Evolutionary conservation across 2,329 filamentous ascomycete genomes (phyloP), one percentile per base, ranked within the genome.

Genomic region (Aspergillus transmontanensis): DNA sequence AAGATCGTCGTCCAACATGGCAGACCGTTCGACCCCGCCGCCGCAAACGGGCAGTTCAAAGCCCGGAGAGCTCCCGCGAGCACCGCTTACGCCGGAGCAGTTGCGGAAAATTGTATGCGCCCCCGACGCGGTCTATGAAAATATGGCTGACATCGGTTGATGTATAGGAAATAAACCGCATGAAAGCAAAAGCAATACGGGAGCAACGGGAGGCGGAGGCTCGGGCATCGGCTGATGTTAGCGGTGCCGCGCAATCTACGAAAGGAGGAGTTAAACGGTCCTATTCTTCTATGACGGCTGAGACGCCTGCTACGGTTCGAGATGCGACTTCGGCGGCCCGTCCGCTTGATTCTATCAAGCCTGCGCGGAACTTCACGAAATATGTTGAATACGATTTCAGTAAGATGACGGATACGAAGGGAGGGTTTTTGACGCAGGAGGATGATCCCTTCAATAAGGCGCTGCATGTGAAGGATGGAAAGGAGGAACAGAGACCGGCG

Each of bases 351-450:
- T 76, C 80, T 6, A 89, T 96, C 57, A 89, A 88, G 60, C 90
- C 94, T 0, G 92, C 92, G 45, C 87, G 89, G 72, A 97, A 96
- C 73, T 97, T 98, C 70, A 88, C 91, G 64, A 94, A 95, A 76
- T 98, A 91, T 75, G 94, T 99, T 73, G 95, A 99, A 75, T 98
- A 97, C 80, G 95, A 99, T 78, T 95, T 99, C 80, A 94, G 91
- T 75, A 91, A 94, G 80, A 98, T 99, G 93, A 96, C 90, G 7
- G 95, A 99, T 77, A 98, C 94, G 0, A 97, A 97, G 75, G 95
- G 95, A 66, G 95, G 95, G 0, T 99, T 99, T 78, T 80, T 99
- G 68, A 91, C 90, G n/a, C 86, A 87, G 1, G 91, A 94, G 66
- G 95, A 99, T 74, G 95, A 99, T 77, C 95, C 95, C 1, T 88